These are phyloP conservation scores for Nakaseomyces nivariensis DNA, from an alignment of 1,139 yeast species.

Conservation along the genomic window DNA sequence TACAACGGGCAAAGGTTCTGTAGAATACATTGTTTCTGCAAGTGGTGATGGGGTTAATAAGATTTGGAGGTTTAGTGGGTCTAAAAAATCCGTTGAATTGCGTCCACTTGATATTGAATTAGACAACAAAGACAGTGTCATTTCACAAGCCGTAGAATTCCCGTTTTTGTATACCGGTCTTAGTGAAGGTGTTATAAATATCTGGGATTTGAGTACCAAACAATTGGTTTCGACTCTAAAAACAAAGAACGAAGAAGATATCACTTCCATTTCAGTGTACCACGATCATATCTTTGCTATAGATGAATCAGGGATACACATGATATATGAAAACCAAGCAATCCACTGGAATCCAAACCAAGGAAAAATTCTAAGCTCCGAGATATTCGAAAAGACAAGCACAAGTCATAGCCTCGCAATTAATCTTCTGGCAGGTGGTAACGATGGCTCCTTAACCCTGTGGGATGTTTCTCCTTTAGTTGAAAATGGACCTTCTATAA, in stretches of 20 bases:
- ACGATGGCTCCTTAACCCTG: slow-evolving; percentile 46
- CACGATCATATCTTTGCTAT: slow-evolving; percentile 32
- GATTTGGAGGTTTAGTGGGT: slow-evolving; percentile 49
- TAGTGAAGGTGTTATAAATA: slow-evolving; percentile 58
- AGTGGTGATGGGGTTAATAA: slow-evolving; percentile 88
- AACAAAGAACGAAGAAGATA: slow-evolving; percentile 38
- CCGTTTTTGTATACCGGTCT: slow-evolving; percentile 73
- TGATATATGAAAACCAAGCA: slow-evolving; percentile 35
- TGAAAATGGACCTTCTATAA: not conserved
- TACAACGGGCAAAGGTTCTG: slow-evolving; percentile 13
- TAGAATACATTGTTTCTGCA: slow-evolving; percentile 47
- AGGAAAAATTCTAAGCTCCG: slow-evolving; percentile 31
- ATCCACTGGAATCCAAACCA: slow-evolving; percentile 35
- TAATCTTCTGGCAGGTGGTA: slow-evolving; percentile 46
- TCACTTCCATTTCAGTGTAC: slow-evolving; percentile 43
- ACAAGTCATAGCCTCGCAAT: slow-evolving; percentile 16
- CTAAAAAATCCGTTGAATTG: slow-evolving; percentile 10
- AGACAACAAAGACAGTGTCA: slow-evolving; percentile 58
- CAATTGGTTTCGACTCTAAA: slow-evolving; percentile 57
- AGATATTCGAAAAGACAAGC: slow-evolving; percentile 21
- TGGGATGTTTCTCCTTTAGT: slow-evolving; percentile 37
- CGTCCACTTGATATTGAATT: slow-evolving; percentile 30
- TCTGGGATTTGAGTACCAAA: slow-evolving; percentile 75
- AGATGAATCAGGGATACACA: slow-evolving; percentile 41
- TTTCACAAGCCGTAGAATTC: slow-evolving; percentile 54